These are phyloP conservation scores for Lipomyces anomalus DNA, from an alignment of 805 yeast species.

Conservation along the genomic window DNA sequence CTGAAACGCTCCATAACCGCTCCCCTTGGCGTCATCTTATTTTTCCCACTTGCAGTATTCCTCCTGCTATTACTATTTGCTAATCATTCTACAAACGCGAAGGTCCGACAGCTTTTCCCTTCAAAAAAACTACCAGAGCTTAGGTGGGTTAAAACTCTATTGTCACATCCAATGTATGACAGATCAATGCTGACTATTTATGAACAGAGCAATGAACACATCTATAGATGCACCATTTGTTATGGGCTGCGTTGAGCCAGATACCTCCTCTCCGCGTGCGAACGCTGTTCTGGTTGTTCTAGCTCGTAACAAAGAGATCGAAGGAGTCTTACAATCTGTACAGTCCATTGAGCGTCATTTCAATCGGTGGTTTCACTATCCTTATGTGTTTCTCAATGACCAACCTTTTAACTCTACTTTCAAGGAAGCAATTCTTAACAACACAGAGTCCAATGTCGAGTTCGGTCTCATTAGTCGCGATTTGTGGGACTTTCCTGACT, in stretches of 20 bases:
- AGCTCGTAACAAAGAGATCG: constrained; percentile 72
- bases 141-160: background rate
- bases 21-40: constrained; percentile 10
- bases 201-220: constrained; percentile 16
- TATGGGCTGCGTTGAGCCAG: constrained; percentile 48
- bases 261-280: constrained; percentile 48
- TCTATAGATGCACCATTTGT: constrained; percentile 44
- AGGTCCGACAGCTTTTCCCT: constrained; percentile 4
- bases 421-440: constrained; percentile 43
- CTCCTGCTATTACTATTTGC: constrained; percentile 5
- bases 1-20: constrained; percentile 12
- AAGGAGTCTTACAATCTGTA: constrained; percentile 72
- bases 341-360: constrained; percentile 75
- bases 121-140: background rate
- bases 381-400: constrained; percentile 85
- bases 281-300: constrained; percentile 82
- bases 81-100: constrained; percentile 2
- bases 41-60: constrained; percentile 5
- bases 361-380: constrained; percentile 90
- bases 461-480: constrained; percentile 60
- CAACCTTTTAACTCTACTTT: constrained; percentile 66
- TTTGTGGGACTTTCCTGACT: constrained; percentile 67
- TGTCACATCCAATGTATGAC: background rate
- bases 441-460: constrained; percentile 57
- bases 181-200: background rate